These are phyloP conservation scores for Plantago ovata DNA, from an alignment of 257 asterid genomes.

Conservation along the genomic window DNA sequence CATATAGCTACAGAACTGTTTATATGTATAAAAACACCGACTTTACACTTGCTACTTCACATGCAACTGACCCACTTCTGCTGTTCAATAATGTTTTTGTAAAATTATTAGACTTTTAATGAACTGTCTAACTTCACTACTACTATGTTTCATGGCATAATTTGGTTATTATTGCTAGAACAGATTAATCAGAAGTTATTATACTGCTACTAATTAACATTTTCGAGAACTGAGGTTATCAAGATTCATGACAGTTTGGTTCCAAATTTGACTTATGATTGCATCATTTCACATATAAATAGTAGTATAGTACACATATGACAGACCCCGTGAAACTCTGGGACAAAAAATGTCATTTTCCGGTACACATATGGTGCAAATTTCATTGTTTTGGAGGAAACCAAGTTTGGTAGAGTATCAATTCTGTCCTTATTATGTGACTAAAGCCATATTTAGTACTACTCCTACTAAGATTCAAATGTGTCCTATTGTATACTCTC, in stretches of 20 bases:
- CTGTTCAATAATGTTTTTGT: neutral
- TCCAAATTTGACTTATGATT: too few species aligned
- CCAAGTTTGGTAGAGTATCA: neutral
- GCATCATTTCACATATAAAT: too few species aligned
- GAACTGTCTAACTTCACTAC: neutral
- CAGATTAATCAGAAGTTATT: too few species aligned
- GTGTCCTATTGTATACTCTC: neutral
- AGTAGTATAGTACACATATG: too few species aligned
- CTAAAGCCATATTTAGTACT: neutral
- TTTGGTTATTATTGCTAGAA: too few species aligned
- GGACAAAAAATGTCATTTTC: too few species aligned
- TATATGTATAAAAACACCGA: neutral
- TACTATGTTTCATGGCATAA: too few species aligned
- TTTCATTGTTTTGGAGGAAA: neutral
- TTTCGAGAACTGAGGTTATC: too few species aligned
- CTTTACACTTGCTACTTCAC: constrained; percentile 11
- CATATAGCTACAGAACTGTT: neutral
- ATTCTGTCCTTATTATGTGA: neutral
- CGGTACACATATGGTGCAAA: too few species aligned
- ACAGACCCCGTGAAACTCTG: too few species aligned
- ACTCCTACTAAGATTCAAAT: neutral
- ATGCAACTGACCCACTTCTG: neutral
- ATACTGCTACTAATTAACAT: too few species aligned
- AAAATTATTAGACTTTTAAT: neutral
- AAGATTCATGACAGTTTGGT: too few species aligned